Percentiles rank a stretch among this genome's conserved stretches.
Conservation (phyloP, 2,329 filamentous ascomycete genomes). For the Alternaria tenuissima region DNA sequence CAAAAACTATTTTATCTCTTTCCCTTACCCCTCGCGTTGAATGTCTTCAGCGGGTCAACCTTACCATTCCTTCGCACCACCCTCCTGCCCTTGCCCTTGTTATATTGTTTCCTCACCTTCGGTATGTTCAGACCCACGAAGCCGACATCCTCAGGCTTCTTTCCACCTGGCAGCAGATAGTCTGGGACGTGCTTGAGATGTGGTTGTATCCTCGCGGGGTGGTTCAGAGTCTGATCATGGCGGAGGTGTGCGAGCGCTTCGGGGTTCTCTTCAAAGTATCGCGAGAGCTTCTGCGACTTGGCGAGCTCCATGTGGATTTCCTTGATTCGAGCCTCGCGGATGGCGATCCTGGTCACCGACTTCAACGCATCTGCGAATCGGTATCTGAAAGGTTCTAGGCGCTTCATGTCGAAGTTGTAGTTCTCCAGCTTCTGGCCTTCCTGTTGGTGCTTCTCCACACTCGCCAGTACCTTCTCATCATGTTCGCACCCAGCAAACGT, state of each 20-base stretch:
- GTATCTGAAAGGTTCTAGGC: conserved; percentile 93
- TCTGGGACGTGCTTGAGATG: conserved; percentile 89
- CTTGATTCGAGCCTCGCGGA: conserved; percentile 87
- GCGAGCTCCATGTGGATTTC: conserved; percentile 90
- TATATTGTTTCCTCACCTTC: conserved; percentile 54
- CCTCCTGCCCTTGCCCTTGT: conserved; percentile 60
- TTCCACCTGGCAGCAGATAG: conserved; percentile 83
- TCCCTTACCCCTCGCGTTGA: conserved; percentile 64
- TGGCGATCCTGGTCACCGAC: conserved; percentile 86
- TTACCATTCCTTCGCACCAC: conserved; percentile 67
- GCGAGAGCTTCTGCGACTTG: conserved; percentile 83
- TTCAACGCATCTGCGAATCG: conserved; percentile 85
- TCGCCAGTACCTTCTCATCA: conserved; percentile 83
- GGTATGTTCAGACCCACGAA: conserved; percentile 72
- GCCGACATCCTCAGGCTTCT: conserved; percentile 73
- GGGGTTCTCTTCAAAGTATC: conserved; percentile 89
- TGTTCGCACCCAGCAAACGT: conserved; percentile 76
- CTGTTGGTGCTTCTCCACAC: conserved; percentile 84
- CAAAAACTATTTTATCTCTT: conserved; percentile 40
- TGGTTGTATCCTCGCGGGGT: conserved; percentile 82
- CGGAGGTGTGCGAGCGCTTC: conserved; percentile 85
- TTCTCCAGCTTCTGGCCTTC: conserved; percentile 83
- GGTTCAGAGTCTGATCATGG: conserved; percentile 82
- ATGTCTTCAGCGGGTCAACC: conserved; percentile 86
- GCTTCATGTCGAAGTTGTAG: conserved; percentile 93